Evolutionary conservation across 306 rosid species (phyloP).

Genomic region (Oxytropis ochrocephala): DNA sequence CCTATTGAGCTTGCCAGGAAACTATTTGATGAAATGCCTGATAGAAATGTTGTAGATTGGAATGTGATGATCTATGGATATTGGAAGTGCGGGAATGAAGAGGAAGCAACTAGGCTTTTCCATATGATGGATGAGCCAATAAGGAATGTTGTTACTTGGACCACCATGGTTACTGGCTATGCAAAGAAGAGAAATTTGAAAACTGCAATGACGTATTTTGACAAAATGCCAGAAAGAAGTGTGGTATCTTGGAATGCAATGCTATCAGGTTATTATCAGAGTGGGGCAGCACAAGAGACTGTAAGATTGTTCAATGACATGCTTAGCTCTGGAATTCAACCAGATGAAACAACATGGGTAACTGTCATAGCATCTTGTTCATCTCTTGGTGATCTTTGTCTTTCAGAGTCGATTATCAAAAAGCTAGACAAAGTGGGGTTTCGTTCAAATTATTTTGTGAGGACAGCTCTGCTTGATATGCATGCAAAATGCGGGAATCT

Average conservation of each 20-base stretch:
- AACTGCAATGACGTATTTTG: constrained; percentile 50
- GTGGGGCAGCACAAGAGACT: constrained; percentile 41
- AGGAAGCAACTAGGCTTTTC: constrained; percentile 45
- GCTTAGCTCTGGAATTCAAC: constrained; percentile 33
- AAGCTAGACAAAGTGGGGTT: constrained; percentile 26
- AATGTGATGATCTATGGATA: constrained; percentile 53
- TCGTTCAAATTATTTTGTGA: constrained; percentile 45
- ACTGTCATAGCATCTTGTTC: constrained; percentile 50
- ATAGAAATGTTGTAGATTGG: constrained; percentile 55
- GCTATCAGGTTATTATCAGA: constrained; percentile 64
- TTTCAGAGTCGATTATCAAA: constrained; percentile 33
- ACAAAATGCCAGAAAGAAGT: constrained; percentile 45
- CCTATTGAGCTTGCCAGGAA: constrained; percentile 37
- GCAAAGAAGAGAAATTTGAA: constrained; percentile 39
- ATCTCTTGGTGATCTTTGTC: constrained; percentile 30
- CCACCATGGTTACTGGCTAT: constrained; percentile 60
- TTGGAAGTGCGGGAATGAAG: constrained; percentile 54
- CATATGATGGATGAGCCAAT: constrained; percentile 24
- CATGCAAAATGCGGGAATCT: constrained; percentile 56
- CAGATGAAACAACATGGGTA: constrained; percentile 57
- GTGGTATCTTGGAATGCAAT: constrained; percentile 76
- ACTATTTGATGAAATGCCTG: constrained; percentile 51
- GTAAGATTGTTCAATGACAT: constrained; percentile 47
- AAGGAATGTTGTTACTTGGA: constrained; percentile 52
- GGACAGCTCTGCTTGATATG: constrained; percentile 64